Percentiles rank a stretch among this genome's conserved stretches.
These are phyloP conservation scores for Zasmidium angulare DNA, from an alignment of 2,329 filamentous ascomycete genomes.

Conservation along the genomic window DNA sequence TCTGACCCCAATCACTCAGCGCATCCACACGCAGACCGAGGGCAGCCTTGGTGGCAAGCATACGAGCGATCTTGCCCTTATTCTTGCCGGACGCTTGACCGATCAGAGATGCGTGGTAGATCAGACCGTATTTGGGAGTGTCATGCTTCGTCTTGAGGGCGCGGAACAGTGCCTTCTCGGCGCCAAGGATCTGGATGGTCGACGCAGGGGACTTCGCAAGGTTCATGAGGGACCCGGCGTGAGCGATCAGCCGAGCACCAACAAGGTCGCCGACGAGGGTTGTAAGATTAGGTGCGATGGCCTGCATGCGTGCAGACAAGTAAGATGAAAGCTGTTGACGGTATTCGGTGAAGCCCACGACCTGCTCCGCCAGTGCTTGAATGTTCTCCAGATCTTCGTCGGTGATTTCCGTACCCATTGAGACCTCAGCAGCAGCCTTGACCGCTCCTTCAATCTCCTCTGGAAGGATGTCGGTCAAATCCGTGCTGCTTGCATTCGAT, in stretches of 20 bases:
- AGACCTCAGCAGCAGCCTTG: slow-evolving; percentile 92
- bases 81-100: slow-evolving; percentile 97
- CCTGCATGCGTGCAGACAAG: slow-evolving; percentile 89
- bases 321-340: slow-evolving; percentile 84
- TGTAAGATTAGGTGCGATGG: slow-evolving; percentile 93
- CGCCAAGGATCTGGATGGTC: slow-evolving; percentile 96
- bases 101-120: slow-evolving; percentile 89
- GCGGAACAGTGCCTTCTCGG: slow-evolving; percentile 97
- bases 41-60: slow-evolving; percentile 89
- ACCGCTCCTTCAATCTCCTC: slow-evolving; percentile 91
- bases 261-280: slow-evolving; percentile 90
- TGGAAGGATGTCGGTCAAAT: slow-evolving; percentile 87
- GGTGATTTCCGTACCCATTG: slow-evolving; percentile 97
- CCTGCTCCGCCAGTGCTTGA: slow-evolving; percentile 85
- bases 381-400: slow-evolving; percentile 92
- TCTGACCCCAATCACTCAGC: slow-evolving; percentile 71
- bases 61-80: slow-evolving; percentile 98
- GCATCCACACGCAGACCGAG: slow-evolving; percentile 92
- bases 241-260: slow-evolving; percentile 89
- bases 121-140: slow-evolving; percentile 95
- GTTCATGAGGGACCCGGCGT: slow-evolving; percentile 90
- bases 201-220: slow-evolving; percentile 92
- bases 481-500: slow-evolving; percentile 69
- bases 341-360: slow-evolving; percentile 88
- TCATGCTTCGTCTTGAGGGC: slow-evolving; percentile 99